phyloP scores from a whole-genome alignment of 179 eudicot species.

The Patellifolia procumbens region DNA sequence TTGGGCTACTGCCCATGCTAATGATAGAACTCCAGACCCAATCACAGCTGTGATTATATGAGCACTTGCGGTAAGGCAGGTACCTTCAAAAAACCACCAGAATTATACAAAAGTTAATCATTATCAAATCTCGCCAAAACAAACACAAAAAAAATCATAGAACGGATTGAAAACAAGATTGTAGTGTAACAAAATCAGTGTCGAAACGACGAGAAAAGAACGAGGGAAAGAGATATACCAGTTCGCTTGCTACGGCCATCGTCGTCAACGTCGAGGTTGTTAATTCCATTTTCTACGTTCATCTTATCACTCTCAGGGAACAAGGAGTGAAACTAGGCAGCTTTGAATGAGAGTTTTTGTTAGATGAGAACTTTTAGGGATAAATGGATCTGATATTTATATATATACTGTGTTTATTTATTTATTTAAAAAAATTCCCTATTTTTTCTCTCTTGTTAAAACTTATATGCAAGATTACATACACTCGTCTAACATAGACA shows the following conservation, averaged over 20 bases:
- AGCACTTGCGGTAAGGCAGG: slow-evolving; percentile 42
- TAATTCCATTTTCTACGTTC: background rate
- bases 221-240: background rate
- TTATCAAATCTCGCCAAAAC: background rate
- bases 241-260: slow-evolving; percentile 32
- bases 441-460: background rate
- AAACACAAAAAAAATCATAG: too few relatives aligned
- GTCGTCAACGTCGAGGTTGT: slow-evolving; percentile 28
- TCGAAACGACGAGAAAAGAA: background rate
- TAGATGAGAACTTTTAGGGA: background rate
- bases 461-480: background rate
- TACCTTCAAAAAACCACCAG: slow-evolving; percentile 24
- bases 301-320: background rate
- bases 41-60: slow-evolving; percentile 61
- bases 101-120: background rate
- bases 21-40: slow-evolving; percentile 56
- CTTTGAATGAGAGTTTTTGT: background rate
- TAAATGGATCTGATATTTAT: too few relatives aligned
- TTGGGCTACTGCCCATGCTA: slow-evolving; percentile 65
- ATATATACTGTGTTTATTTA: background rate
- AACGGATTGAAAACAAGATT: background rate
- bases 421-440: background rate
- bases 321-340: background rate
- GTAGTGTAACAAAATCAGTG: background rate
- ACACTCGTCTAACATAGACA: background rate